Percentiles rank a stretch among this genome's conserved stretches.
Conservation (phyloP, 2,329 filamentous ascomycete genomes). For the Exophiala mesophila region DNA sequence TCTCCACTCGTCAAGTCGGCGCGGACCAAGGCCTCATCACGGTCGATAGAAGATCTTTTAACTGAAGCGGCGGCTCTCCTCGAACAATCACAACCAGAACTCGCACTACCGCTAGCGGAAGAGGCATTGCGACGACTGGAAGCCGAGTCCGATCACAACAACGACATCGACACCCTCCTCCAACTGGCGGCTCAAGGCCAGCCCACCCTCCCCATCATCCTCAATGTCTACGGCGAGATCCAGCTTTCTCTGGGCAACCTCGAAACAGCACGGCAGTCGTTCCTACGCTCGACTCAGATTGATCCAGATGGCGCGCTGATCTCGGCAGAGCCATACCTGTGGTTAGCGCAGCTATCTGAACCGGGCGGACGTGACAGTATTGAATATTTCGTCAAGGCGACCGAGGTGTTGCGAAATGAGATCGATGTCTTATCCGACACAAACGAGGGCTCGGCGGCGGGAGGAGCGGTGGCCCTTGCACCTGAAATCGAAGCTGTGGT, state of each 20-base stretch:
- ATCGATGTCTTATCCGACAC: slow-evolving; percentile 30
- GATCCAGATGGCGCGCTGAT: slow-evolving; percentile 70
- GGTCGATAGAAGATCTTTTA: slow-evolving; percentile 52
- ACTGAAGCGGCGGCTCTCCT: slow-evolving; percentile 53
- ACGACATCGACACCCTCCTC: slow-evolving; percentile 22
- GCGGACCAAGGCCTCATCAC: slow-evolving; percentile 40
- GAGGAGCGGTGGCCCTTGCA: neutral
- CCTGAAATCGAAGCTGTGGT: slow-evolving; percentile 6
- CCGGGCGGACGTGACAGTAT: slow-evolving; percentile 58
- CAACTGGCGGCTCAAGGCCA: slow-evolving; percentile 23
- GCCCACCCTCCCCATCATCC: slow-evolving; percentile 44
- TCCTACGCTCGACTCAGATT: slow-evolving; percentile 66
- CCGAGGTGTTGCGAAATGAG: slow-evolving; percentile 60
- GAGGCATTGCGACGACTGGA: slow-evolving; percentile 42
- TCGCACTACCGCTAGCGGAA: slow-evolving; percentile 52
- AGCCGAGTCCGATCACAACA: slow-evolving; percentile 15
- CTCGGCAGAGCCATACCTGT: slow-evolving; percentile 68
- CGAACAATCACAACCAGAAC: slow-evolving; percentile 54
- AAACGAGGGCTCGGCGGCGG: slow-evolving; percentile 31
- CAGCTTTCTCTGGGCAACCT: slow-evolving; percentile 76
- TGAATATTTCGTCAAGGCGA: slow-evolving; percentile 59
- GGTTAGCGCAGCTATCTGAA: slow-evolving; percentile 74
- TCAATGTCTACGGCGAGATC: slow-evolving; percentile 76
- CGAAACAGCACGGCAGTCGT: slow-evolving; percentile 66
- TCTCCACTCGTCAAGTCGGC: slow-evolving; percentile 37